Percentiles rank a stretch among this genome's conserved stretches.
phyloP scores from a whole-genome alignment of 2,329 filamentous ascomycete species.

The Xylariomycetidae sp. region DNA sequence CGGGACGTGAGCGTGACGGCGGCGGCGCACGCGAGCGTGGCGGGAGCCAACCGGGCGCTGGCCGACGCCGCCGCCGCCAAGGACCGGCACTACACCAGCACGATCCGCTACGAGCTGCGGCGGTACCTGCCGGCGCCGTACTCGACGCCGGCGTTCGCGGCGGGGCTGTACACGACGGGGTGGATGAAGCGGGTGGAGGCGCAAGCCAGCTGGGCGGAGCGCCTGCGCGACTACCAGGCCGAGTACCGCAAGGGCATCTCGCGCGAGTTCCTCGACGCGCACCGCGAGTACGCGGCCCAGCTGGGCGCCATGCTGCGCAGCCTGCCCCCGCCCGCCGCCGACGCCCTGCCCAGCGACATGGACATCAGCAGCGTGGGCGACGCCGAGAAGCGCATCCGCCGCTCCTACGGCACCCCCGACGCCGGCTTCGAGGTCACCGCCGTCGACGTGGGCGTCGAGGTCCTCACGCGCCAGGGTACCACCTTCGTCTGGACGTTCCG shows the following conservation, averaged over 20 bases:
- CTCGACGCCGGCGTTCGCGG: conserved; percentile 20
- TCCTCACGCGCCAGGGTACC: conserved; percentile 22
- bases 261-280: conserved; percentile 17
- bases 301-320: conserved; percentile 16
- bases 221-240: conserved; percentile 10
- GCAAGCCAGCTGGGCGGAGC: conserved; percentile 6
- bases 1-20: conserved; percentile 20
- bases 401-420: conserved; percentile 16
- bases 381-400: conserved; percentile 19
- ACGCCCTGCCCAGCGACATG: conserved; percentile 23
- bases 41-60: conserved; percentile 21
- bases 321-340: conserved; percentile 10
- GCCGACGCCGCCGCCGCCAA: conserved; percentile 7
- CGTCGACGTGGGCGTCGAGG: conserved; percentile 26
- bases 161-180: conserved; percentile 10
- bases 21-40: conserved; percentile 26
- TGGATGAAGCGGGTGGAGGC: conserved; percentile 10
- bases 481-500: conserved; percentile 28
- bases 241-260: conserved; percentile 18
- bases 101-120: conserved; percentile 22
- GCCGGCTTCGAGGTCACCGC: conserved; percentile 19
- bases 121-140: conserved; percentile 22
- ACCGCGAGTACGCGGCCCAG: conserved; percentile 22
- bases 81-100: conserved; percentile 24
- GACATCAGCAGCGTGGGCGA: conserved; percentile 23